These are phyloP conservation scores for Fomitiporia mediterranea DNA, from an alignment of 1,284 basidiomycete species.

Conservation along the genomic window DNA sequence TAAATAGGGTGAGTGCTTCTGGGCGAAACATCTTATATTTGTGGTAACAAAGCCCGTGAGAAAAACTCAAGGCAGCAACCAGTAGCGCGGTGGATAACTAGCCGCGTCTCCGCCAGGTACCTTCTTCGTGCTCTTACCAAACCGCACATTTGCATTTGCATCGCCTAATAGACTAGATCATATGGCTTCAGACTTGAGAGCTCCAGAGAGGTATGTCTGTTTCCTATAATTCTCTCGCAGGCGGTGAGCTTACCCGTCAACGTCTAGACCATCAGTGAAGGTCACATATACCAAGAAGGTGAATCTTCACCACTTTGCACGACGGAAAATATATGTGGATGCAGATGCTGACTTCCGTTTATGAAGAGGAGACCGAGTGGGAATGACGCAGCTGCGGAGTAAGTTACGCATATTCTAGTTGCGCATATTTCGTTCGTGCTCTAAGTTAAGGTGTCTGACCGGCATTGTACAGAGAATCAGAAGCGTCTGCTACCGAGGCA, in stretches of 20 bases:
- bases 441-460: background rate
- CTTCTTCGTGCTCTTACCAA: too few species aligned
- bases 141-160: too few species aligned
- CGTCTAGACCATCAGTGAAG: constrained; percentile 4
- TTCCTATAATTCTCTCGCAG: background rate
- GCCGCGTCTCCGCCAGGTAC: too few species aligned
- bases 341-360: background rate
- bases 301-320: background rate
- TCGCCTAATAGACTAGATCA: too few species aligned
- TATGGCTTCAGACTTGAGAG: background rate
- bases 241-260: background rate
- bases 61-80: too few species aligned
- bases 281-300: constrained; percentile 16
- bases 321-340: background rate
- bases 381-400: background rate
- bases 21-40: too few species aligned
- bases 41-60: too few species aligned
- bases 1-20: too few species aligned
- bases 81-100: too few species aligned
- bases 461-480: background rate
- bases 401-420: background rate
- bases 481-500: background rate
- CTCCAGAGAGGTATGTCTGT: constrained; percentile 8
- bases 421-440: background rate
- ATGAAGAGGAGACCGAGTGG: constrained; percentile 1